These are phyloP conservation scores for Penicillium soppii DNA, from an alignment of 495 filamentous ascomycete species.

Conservation along the genomic window DNA sequence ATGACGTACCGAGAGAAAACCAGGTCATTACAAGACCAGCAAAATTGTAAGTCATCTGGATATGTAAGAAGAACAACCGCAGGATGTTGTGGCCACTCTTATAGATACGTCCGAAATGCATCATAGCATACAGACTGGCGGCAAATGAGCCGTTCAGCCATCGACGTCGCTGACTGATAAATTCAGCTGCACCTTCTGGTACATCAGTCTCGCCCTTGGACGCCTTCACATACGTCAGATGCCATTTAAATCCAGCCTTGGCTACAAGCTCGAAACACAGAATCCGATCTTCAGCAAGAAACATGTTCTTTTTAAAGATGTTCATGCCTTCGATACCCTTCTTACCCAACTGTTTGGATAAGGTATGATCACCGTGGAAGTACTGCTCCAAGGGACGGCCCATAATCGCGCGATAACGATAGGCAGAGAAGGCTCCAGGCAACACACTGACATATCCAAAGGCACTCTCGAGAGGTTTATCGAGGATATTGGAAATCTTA, in stretches of 20 bases:
- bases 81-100: conserved; percentile 93
- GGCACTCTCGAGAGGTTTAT: conserved; percentile 95
- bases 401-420: conserved; percentile 96
- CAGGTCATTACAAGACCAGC: conserved; percentile 86
- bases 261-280: conserved; percentile 98
- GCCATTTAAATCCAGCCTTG: conserved; percentile 98
- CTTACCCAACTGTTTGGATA: conserved; percentile 88
- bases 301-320: conserved; percentile 99
- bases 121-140: conserved; percentile 91
- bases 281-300: conserved; percentile 99
- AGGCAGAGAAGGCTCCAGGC: conserved; percentile 97
- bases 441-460: conserved; percentile 97
- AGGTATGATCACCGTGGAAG: conserved; percentile 97
- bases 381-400: conserved; percentile 96
- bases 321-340: conserved; percentile 99
- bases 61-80: conserved; percentile 94
- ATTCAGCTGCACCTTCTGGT: conserved; percentile 91
- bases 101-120: conserved; percentile 98
- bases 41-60: conserved; percentile 93
- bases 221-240: conserved; percentile 94
- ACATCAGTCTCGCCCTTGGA: conserved; percentile 99
- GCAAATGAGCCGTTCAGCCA: conserved; percentile 99
- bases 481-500: conserved; percentile 97
- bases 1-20: conserved; percentile 79
- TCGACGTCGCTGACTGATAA: conserved; percentile 92